Base-by-base conservation (phyloP, 2,329 filamentous ascomycete species). In the Phyllosticta citriasiana region DNA sequence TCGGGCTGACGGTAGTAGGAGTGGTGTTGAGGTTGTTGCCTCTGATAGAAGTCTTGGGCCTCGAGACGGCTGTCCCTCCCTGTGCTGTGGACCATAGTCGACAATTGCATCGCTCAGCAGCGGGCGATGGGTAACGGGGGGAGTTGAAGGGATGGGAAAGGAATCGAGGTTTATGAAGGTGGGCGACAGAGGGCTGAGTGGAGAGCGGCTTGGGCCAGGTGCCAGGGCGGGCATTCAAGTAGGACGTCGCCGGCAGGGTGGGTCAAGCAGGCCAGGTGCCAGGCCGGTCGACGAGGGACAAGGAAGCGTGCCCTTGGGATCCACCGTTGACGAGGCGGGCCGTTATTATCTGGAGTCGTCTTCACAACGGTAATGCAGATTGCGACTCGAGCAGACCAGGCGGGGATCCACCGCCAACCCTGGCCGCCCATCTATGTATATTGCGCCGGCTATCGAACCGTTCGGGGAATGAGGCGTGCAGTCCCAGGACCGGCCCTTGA, bases 21-120 rank as follows among this genome's bases (percentile, higher is more conserved):
- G 10, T 65, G 63, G 52, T 64, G 62, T 55, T 62, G 63, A 30
- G 61, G 57, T 33, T 60, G 62, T 30, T 63, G 57, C 61, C 62
- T 62, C 56, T 47, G 57, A 53, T 62, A 62, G 53, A 52, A 57
- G 53, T 68, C 67, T 65, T 68, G 66, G 63, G 68, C 67, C 64
- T 75, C 72, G 63, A 69, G 72, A 65, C 60, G 64, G 40, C 55
- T 61, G 56, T 74, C 72, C 66, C 73, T 68, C 64, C 72, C 73
- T 67, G 69, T 74, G 69, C 70, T 71, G 72, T 75, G 72, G 67
- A 75, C 72, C 73, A 76, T 76, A 65, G 70, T 76, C 68, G 74
- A 72, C 66, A 76, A 71, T 68, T 76, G 74, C 74, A 76, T 76
- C 65, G 62, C 60, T 56, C 40, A 51, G 59, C 27, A 62, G 59